phyloP scores from a whole-genome alignment of 2,329 filamentous ascomycete species.

The Aspergillus floridensis region DNA sequence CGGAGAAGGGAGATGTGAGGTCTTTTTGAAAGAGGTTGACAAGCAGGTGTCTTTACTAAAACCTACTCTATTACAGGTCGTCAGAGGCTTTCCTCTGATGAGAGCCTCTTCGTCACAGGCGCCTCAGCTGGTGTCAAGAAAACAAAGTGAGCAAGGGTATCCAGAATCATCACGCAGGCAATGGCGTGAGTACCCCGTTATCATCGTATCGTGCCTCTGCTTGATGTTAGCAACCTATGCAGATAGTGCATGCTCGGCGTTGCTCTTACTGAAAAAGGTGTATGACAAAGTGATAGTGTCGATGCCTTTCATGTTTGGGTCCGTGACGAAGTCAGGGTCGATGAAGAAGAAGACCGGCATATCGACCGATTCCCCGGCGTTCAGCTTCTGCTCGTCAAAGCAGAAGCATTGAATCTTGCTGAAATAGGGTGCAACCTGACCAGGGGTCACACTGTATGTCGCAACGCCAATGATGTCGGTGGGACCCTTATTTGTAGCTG shows the following conservation, averaged over 20 bases:
- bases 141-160: background rate
- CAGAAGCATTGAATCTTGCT: constrained; percentile 99
- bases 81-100: background rate
- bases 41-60: background rate
- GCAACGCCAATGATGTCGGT: constrained; percentile 97
- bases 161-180: constrained; percentile 36
- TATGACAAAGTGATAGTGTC: constrained; percentile 95
- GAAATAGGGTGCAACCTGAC: constrained; percentile 94
- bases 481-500: constrained; percentile 84
- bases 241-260: background rate
- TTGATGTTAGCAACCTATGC: constrained; percentile 34
- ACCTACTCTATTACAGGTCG: background rate
- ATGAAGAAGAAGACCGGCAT: constrained; percentile 99
- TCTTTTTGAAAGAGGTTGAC: background rate
- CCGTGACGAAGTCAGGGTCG: constrained; percentile 89
- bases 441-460: constrained; percentile 95
- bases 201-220: constrained; percentile 81
- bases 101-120: background rate
- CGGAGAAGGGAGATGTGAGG: background rate
- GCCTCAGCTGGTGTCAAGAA: background rate
- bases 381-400: constrained; percentile 93
- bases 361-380: constrained; percentile 93
- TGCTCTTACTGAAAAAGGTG: constrained; percentile 87
- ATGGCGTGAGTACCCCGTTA: constrained; percentile 66
- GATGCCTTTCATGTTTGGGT: constrained; percentile 88